These are phyloP conservation scores for Simplicillium aogashimaense DNA, from an alignment of 2,329 filamentous ascomycete genomes.

Conservation along the genomic window DNA sequence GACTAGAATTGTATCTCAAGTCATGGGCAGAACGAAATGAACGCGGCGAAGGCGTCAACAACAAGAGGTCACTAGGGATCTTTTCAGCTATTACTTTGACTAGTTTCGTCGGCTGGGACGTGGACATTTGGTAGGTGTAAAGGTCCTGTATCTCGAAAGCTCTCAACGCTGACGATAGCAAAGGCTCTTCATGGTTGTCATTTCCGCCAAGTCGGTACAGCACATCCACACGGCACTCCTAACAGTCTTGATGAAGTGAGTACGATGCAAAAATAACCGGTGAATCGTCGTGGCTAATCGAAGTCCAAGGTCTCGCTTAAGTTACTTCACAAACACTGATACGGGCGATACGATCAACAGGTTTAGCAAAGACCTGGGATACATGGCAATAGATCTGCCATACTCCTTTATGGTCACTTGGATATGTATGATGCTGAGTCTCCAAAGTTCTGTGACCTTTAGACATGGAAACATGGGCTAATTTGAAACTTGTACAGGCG, in stretches of 20 bases:
- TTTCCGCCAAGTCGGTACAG: not conserved
- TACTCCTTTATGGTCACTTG: not conserved
- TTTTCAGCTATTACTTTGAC: no score
- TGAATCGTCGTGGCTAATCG: not conserved
- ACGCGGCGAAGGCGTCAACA: no score
- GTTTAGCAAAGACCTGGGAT: not conserved
- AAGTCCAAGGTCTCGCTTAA: not conserved
- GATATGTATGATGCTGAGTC: not conserved
- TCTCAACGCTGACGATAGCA: not conserved
- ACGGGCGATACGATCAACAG: not conserved
- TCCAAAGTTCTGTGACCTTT: no score
- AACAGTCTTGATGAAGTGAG: not conserved
- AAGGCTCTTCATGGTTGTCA: not conserved
- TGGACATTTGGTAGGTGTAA: no score
- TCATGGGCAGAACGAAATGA: no score
- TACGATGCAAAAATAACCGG: not conserved
- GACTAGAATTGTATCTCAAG: no score
- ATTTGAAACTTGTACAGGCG: conserved; percentile 2
- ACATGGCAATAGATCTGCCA: not conserved
- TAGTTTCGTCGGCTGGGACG: no score
- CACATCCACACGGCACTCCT: not conserved
- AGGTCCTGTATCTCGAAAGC: no score
- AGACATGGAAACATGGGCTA: no score
- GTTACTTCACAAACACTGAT: not conserved
- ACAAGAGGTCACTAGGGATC: no score